These are phyloP conservation scores for Cystobasidium pallidum DNA, from an alignment of 1,284 basidiomycete species.

Conservation along the genomic window DNA sequence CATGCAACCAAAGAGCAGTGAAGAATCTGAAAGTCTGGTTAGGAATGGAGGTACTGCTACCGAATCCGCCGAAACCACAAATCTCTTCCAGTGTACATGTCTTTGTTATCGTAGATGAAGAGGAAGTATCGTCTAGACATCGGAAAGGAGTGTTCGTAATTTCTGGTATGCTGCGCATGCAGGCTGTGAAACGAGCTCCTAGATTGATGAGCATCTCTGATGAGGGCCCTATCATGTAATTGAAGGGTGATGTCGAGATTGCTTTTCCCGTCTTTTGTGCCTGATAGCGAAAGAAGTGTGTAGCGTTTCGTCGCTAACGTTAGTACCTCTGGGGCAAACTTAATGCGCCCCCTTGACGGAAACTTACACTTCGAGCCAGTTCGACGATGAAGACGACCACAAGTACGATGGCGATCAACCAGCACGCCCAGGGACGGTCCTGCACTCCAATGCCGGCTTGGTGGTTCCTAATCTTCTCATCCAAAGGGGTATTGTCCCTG, in stretches of 20 bases:
- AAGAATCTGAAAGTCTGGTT: slow-evolving; percentile 76
- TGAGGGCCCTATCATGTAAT: slow-evolving; percentile 83
- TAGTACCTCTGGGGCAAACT: no score
- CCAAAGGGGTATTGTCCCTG: slow-evolving; percentile 52
- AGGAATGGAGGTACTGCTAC: slow-evolving; percentile 62
- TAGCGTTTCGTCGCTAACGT: background rate
- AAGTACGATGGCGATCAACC: slow-evolving; percentile 67
- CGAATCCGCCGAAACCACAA: slow-evolving; percentile 85
- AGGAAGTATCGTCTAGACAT: slow-evolving; percentile 21
- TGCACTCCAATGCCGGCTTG: slow-evolving; percentile 81
- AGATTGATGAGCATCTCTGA: slow-evolving; percentile 80
- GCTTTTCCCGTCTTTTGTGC: slow-evolving; percentile 71
- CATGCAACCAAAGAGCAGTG: slow-evolving; percentile 32
- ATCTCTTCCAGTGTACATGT: slow-evolving; percentile 75
- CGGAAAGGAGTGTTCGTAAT: slow-evolving; percentile 47
- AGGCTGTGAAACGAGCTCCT: slow-evolving; percentile 84
- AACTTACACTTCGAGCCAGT: slow-evolving; percentile 52
- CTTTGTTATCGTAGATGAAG: slow-evolving; percentile 45
- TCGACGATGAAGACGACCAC: slow-evolving; percentile 59
- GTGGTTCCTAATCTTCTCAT: slow-evolving; percentile 55
- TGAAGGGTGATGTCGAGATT: slow-evolving; percentile 76
- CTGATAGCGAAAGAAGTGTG: background rate
- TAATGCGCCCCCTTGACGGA: no score
- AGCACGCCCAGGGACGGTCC: slow-evolving; percentile 67
- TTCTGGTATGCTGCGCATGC: slow-evolving; percentile 68